Base-by-base conservation (phyloP, 257 asterid species). In the Fraxinus quadrangulata region DNA sequence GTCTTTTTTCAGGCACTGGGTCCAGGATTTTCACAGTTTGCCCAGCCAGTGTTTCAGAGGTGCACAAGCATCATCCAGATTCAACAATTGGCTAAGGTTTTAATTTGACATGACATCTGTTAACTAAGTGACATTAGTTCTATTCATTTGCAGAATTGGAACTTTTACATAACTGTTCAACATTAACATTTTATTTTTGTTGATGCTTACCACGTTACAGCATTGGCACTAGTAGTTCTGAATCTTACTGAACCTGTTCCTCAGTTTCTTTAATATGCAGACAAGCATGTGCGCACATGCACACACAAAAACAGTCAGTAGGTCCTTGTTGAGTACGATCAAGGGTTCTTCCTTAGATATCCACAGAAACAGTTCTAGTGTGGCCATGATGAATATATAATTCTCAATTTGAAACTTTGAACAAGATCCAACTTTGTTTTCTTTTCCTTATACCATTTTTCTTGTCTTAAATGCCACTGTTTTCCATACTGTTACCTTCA, bases 41-140 rank as follows among this genome's bases (percentile, higher is more conserved):
- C 97, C 72, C 94, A 83, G 63, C 98, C 99, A 61, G 99, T 93
- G 77, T 93, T 85, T 77, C 96, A 90, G 97, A 89, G 99, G 92
- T 96, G 99, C 89, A 90, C 92, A 75, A 87, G 86, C 87, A 87
- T 91, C 87, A 90, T 96, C 81, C 98, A 96, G 92, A 85, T 92
- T 73, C 99, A 96, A 79, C 96, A 88, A 78, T 39, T 89, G 87
- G 98, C 98, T 69, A 96, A 96, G 99, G 99, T 96, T 83, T 87
- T 63, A 67, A 56, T 66, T 24, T 77, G 75, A 67, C 42, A 71
- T 77, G 59, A 61, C 72, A 49, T 80, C 28, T 73, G 63, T 70
- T 75, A n/a, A 75, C 70, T 8, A 40, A 77, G 71, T 71, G 37
- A 39, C 76, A 71, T 12, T 47, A 30, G 39, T 66, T 33, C 73